phyloP scores from a whole-genome alignment of 148 eudicot genomes.

The Chenopodium berlandieri region DNA sequence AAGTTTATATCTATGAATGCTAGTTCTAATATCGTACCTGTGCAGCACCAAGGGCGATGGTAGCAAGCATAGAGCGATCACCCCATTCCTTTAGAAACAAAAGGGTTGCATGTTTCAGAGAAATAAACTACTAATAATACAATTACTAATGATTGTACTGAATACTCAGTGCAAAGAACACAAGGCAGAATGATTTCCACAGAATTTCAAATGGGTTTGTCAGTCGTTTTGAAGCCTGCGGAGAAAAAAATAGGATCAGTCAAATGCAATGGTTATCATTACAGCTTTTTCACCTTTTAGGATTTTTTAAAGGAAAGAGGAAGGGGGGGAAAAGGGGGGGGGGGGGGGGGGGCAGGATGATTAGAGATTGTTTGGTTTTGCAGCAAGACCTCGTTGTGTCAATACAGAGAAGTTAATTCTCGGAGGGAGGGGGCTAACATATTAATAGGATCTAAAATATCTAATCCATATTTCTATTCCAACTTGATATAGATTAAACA shows the following conservation, averaged over 20 bases:
- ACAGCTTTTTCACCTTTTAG: not conserved
- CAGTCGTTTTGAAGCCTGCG: slow-evolving; percentile 64
- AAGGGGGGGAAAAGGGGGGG: no score
- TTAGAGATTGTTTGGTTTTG: not conserved
- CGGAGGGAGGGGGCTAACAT: not conserved
- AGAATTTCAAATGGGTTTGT: slow-evolving; percentile 84
- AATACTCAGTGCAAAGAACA: slow-evolving; percentile 87
- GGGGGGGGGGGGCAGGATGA: not conserved
- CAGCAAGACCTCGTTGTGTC: not conserved
- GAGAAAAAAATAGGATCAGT: not conserved
- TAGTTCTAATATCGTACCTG: slow-evolving; percentile 48
- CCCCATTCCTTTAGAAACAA: slow-evolving; percentile 82
- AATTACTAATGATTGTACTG: slow-evolving; percentile 6
- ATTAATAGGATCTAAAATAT: no score
- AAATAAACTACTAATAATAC: not conserved
- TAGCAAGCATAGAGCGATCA: slow-evolving; percentile 98
- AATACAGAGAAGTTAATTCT: not conserved
- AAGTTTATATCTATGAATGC: not conserved
- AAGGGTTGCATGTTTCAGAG: slow-evolving; percentile 1
- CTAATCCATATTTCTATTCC: not conserved
- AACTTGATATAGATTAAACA: not conserved
- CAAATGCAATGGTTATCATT: not conserved
- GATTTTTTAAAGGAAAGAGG: no score
- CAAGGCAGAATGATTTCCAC: slow-evolving; percentile 92
- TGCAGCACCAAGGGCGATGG: slow-evolving; percentile 97